Base-by-base conservation (phyloP, 305 asterid species). In the Caryopteris hybrid region DNA sequence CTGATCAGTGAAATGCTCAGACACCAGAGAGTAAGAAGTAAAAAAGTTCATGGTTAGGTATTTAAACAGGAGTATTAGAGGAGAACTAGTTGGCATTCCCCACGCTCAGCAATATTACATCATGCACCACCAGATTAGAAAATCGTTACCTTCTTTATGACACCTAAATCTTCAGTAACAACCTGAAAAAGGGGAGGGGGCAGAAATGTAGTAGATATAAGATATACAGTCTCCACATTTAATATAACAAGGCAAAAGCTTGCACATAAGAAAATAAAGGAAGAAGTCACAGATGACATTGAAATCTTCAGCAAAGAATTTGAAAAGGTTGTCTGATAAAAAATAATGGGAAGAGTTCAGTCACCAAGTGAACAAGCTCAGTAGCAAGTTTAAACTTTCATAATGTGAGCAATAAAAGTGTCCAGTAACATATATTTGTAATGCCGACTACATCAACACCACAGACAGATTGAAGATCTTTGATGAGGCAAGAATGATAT, bases 131-230 rank as follows among this genome's bases (percentile, higher is more conserved):
- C 58, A 23, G 42, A 41, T 17, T 38, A 38, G 13, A n/a, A 48
- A 36, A 39, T 36, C 21, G 64, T 57, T 80, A 90, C 99, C 99
- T 86, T 87, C 88, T 94, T 94, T 60, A 87, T n/a, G 68, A 94
- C 82, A 38, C 95, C 98, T 64, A 94, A 72, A 83, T 94, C 99
- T 76, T 89, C 96, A 64, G 78, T 84, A 55, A 94, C 70, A 66
- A 89, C 96, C 99, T 94, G 96, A 74, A 77, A 61, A 68, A 48
- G 27, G 67, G 25, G 31, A 64, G 61, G 18, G 62, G 33, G 41
- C 71, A 69, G n/a, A 70, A 66, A 17, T 53, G 56, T 8, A 78
- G 67, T 23, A 64, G 14, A 27, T n/a, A 58, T 8, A 64, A 52
- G 12, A 55, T 31, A 17, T 23, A 76, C 38, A 38, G 27, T 66